phyloP scores from a whole-genome alignment of 805 yeast genomes.

The Saitoella complicata region DNA sequence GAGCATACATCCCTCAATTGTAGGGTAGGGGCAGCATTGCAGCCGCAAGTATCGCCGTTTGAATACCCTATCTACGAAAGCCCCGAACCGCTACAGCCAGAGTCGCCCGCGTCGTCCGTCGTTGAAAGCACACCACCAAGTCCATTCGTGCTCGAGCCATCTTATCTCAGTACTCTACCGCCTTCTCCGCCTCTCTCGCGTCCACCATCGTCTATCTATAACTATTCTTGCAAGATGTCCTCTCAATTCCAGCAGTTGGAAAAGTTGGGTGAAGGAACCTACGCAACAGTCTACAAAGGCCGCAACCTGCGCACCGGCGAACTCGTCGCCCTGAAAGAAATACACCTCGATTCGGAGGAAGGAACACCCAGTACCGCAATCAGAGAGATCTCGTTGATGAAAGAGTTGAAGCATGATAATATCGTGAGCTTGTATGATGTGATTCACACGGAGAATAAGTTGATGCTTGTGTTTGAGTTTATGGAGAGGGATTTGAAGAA shows the following conservation, averaged over 20 bases:
- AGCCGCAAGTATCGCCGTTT: too few species aligned
- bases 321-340: constrained; percentile 87
- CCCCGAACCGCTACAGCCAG: too few species aligned
- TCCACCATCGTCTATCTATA: not conserved
- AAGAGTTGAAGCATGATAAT: constrained; percentile 84
- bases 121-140: too few species aligned
- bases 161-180: too few species aligned
- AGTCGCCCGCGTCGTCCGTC: too few species aligned
- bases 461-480: constrained; percentile 82
- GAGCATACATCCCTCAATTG: too few species aligned
- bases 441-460: constrained; percentile 89
- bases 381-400: constrained; percentile 87
- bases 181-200: too few species aligned
- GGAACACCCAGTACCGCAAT: constrained; percentile 98
- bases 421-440: constrained; percentile 88
- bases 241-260: constrained; percentile 31
- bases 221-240: not conserved
- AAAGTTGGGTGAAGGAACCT: constrained; percentile 86
- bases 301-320: constrained; percentile 74
- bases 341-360: constrained; percentile 86
- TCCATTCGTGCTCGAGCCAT: too few species aligned
- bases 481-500: constrained; percentile 87
- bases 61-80: too few species aligned
- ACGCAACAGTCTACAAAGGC: constrained; percentile 97
- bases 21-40: too few species aligned